Conservation (phyloP, 345 rosid species). For the Salix dunnii region DNA sequence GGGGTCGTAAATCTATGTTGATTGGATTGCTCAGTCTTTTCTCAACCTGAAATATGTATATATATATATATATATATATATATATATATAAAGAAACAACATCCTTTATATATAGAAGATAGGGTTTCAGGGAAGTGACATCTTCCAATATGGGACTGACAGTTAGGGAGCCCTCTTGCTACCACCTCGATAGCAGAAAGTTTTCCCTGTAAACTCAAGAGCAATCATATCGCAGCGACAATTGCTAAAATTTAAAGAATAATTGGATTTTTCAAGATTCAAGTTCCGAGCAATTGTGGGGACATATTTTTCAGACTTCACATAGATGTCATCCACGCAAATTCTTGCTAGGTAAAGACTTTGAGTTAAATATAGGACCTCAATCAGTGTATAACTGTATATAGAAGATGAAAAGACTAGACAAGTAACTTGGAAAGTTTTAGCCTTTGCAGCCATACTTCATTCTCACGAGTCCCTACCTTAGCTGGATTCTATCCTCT, state of each 20-base stretch:
- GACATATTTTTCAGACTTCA: neutral
- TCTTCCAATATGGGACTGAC: neutral
- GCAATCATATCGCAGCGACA: neutral
- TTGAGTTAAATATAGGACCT: neutral
- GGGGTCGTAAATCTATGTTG: neutral
- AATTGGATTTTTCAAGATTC: neutral
- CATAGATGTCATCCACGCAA: conserved; percentile 7
- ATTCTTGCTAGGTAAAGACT: neutral
- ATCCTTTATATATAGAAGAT: neutral
- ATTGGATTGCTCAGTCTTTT: neutral
- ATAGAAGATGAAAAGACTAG: neutral
- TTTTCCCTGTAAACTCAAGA: neutral
- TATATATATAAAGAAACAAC: neutral
- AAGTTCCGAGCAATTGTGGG: conserved; percentile 9
- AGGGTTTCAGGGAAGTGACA: neutral
- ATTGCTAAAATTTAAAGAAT: neutral
- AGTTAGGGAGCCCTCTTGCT: neutral
- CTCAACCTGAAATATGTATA: neutral
- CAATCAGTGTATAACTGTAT: neutral
- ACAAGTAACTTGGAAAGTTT: neutral
- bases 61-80: neutral
- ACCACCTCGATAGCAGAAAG: neutral
- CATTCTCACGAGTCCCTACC: conserved; percentile 25
- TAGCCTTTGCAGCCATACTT: conserved; percentile 5
- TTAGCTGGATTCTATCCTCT: conserved; percentile 22